Base-by-base conservation (phyloP, 345 rosid species). In the Populus euphratica region DNA sequence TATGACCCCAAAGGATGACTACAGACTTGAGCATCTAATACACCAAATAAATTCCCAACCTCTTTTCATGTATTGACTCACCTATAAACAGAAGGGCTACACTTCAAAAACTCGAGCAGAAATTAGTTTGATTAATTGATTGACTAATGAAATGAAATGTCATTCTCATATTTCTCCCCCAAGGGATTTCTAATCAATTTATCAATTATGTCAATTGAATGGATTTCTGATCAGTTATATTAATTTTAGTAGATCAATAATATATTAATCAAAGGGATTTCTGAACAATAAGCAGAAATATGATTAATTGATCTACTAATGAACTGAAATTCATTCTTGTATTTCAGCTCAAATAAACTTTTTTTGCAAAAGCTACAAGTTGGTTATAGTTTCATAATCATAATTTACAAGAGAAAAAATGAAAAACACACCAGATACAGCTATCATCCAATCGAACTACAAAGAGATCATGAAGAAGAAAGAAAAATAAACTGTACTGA, bases 1-100 rank as follows among this genome's bases (percentile, higher is more conserved):
- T 74, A 27, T 13, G 70, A 71, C 75, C 54, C 72, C 41, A 25
- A 71, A 49, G 41, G 47, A 49, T 74, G 38, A 44, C 31, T 6
- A 29, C 13, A 29, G 25, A 41, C 54, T 21, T 8, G 1, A 38
- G 50, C 14, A 27, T 73, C 39, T 41, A 41, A 73, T 63, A 43
- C 6, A 41, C 72, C 62, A 74, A 64, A 12, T 7, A 39, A n/a
- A 23, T 17, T 16, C 20, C 1, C 7, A 20, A 76, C 36, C 27
- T 49, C 31, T 43, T 43, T 23, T 11, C 25, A 35, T 52, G 52
- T 76, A 38, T n/a, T 49, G 54, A 67, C 25, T 25, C 35, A 7
- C 44, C 75, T 11, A 44, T 35, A 21, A 33, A 44, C 17, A 36
- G 56, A 74, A 76, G 4, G 20, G 14, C 10, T 10, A 27, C 23